A percentile compares a stretch with the other conserved stretches of the same genome.
Evolutionary conservation across 192 early-diverging fungal genomes (phyloP).

Genomic region (Coemansia sp.): DNA sequence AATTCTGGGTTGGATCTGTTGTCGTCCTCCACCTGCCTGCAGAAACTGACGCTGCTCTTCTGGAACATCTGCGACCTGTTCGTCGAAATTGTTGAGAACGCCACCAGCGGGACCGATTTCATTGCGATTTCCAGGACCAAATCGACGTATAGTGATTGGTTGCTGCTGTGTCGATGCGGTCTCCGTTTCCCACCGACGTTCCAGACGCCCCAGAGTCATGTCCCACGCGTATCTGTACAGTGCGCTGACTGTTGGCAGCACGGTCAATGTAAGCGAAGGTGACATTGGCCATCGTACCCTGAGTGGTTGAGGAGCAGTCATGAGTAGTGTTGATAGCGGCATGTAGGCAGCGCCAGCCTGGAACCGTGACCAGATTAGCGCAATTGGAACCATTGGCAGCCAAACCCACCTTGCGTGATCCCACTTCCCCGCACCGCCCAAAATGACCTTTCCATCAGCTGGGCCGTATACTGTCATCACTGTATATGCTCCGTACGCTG

Average conservation of each 20-base stretch:
- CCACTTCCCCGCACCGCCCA: conserved; percentile 58
- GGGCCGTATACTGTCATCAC: conserved; percentile 66
- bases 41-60: conserved; percentile 12
- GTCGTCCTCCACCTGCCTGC: conserved; percentile 1
- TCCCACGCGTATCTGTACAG: conserved; percentile 58
- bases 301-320: conserved; percentile 57
- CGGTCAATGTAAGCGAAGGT: conserved; percentile 60
- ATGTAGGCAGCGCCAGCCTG: conserved; percentile 58
- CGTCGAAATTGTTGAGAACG: neutral
- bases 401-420: conserved; percentile 63
- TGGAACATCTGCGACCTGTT: conserved; percentile 4
- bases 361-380: conserved; percentile 61
- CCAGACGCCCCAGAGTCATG: conserved; percentile 55
- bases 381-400: conserved; percentile 58
- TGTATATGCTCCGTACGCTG: conserved; percentile 68
- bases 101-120: neutral
- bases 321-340: conserved; percentile 60
- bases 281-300: conserved; percentile 59
- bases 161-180: conserved; percentile 21
- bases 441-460: conserved; percentile 56
- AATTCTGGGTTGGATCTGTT: neutral
- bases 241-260: conserved; percentile 62
- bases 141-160: conserved; percentile 18
- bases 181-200: conserved; percentile 57
- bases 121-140: conserved; percentile 11